Base-by-base conservation (phyloP, 768 basidiomycete genomes). In the Termitomyces sp. region DNA sequence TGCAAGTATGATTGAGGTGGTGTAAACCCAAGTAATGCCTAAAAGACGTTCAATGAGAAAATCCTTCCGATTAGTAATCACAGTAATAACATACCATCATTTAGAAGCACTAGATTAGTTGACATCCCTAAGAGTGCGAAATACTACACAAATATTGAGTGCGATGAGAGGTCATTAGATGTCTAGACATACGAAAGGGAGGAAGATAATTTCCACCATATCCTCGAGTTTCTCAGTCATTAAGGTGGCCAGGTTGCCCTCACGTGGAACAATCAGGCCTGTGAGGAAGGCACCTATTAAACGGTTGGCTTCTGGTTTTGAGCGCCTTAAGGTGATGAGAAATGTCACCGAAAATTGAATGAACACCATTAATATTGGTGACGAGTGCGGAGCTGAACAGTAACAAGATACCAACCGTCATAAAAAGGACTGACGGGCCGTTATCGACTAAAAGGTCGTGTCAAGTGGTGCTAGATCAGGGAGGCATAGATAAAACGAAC, bases 181-280 rank as follows among this genome's bases (percentile, higher is more conserved):
- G 36, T 6, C 5, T 18, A 33, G 50, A 57, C 64, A 36, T 54
- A 92, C 90, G 48, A 96, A 74, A 6, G 94, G 94, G 6, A 96
- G 73, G 72, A 97, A 95, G 43, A 95, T 85, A 58, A 95, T 87
- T 0, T 90, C 74, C 3, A 95, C 90, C 81, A 96, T 86, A 72
- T 98, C 96, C 72, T 98, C 97, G 16, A 98, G 75, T 67, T 96
- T 98, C 64, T 95, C 92, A 0, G 90, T 92, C 20, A 98, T 74
- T 0, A 86, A 77, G 50, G 94, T 91, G 0, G 88, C 84, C 36
- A 99, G 84, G 2, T 88, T 88, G 3, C 91, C 91, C 65, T 94
- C 88, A 26, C 92, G 84, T 3, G 97, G 96, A 9, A 98, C 85
- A 56, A 88, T 81, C 45, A 90, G 66, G 1, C 89, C 94, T 2